Conservation (phyloP, 306 rosid species). For the Geum urbanum region DNA sequence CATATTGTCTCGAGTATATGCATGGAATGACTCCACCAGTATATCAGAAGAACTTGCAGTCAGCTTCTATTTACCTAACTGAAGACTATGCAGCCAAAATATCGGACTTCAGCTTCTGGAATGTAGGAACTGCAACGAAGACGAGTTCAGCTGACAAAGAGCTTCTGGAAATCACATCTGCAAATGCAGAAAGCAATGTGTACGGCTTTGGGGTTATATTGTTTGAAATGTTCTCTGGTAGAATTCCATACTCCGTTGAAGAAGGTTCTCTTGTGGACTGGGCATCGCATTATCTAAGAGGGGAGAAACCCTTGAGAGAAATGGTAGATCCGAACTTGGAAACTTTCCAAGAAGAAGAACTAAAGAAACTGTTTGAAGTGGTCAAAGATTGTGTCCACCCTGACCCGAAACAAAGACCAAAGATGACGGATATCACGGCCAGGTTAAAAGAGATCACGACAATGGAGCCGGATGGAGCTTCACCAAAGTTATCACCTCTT, state of each 20-base stretch:
- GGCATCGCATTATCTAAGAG: constrained; percentile 57
- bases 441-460: constrained; percentile 63
- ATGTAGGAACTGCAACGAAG: constrained; percentile 39
- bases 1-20: constrained; percentile 80
- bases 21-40: constrained; percentile 71
- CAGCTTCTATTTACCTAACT: constrained; percentile 71
- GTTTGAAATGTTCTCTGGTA: constrained; percentile 76
- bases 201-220: constrained; percentile 70
- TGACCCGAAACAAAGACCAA: constrained; percentile 48
- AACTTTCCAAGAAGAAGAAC: constrained; percentile 43
- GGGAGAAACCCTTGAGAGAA: constrained; percentile 46
- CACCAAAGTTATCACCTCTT: constrained; percentile 74
- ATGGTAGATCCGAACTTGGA: constrained; percentile 65
- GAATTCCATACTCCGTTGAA: constrained; percentile 50
- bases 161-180: constrained; percentile 35
- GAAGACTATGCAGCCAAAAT: constrained; percentile 90
- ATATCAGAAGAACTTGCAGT: constrained; percentile 45
- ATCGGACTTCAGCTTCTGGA: constrained; percentile 72
- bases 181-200: constrained; percentile 48
- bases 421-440: constrained; percentile 51
- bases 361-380: constrained; percentile 47
- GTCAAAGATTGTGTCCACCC: constrained; percentile 51
- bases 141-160: constrained; percentile 31
- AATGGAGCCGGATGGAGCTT: constrained; percentile 70
- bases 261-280: constrained; percentile 47